Evolutionary conservation across 768 basidiomycete genomes (phyloP), one percentile per base, ranked within the genome.

Genomic region (Hebeloma cylindrosporum): DNA sequence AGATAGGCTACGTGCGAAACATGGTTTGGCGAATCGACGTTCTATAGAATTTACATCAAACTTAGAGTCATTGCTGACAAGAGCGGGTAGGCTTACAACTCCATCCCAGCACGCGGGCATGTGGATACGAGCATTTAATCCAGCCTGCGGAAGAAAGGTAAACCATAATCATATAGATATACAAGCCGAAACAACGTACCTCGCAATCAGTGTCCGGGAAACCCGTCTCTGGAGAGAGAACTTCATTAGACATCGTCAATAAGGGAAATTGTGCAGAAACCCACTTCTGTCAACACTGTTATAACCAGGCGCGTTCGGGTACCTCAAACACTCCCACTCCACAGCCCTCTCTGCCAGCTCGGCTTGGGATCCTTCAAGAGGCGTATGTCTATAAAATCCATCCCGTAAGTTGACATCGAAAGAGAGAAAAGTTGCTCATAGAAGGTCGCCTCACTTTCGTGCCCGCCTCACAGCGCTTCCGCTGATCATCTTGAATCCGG

Each of bases 171-270:
- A 14, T 4, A 14, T 3, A 11, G 13, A 5, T 4, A 8, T 22
- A 16, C 16, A 9, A 5, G 2, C 13, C 13, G 14, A 40, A 41
- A 38, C 47, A 13, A 50, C 56, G 53, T 28, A 67, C 62, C 46
- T 71, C 70, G 43, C 71, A 74, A 45, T 73, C 63, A 2, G 71
- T 73, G 17, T 57, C 66, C 1, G 72, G 72, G 53, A 73, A 74
- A 3, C 71, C 71, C n/a, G 55, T 51, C 2, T 61, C 70, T 47
- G 33, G n/a, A 8, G 27, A 29, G 18, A n/a, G 18, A 7, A 17
- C 2, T 9, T 36, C 5, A 17, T 1, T n/a, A n/a, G n/a, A n/a
- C n/a, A n/a, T n/a, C n/a, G n/a, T n/a, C n/a, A 14, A 17, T 36
- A 5, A 35, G 32, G n/a, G 28, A n/a, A 8, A 34, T n/a, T 3